These are phyloP conservation scores for Podaxis sp. DNA, from an alignment of 768 basidiomycete species.

Conservation along the genomic window DNA sequence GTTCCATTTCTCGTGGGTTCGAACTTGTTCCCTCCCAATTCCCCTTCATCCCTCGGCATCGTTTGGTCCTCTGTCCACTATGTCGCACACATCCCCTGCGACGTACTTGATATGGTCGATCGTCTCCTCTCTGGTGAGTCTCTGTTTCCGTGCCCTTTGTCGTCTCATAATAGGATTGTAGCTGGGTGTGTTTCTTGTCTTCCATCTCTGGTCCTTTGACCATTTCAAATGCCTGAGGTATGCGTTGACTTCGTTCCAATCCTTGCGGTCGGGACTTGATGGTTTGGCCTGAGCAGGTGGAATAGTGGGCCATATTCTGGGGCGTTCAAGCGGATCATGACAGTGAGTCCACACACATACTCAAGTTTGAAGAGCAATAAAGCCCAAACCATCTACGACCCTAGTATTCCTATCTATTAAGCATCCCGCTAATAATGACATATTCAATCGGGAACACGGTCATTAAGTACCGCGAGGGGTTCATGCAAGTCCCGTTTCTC, in stretches of 20 bases:
- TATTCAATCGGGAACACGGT: constrained; percentile 60
- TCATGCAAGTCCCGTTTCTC: constrained; percentile 32
- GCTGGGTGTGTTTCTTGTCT: constrained; percentile 61
- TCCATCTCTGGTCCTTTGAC: constrained; percentile 79
- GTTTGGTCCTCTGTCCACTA: neutral
- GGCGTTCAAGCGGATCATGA: constrained; percentile 86
- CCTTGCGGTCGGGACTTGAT: neutral
- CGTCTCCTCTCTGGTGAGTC: constrained; percentile 46
- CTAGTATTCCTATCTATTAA: constrained; percentile 69
- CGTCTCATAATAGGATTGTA: constrained; percentile 18
- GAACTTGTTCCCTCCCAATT: neutral
- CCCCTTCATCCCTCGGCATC: neutral
- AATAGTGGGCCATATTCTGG: constrained; percentile 60
- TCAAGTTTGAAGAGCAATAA: neutral
- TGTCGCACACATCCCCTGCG: constrained; percentile 9
- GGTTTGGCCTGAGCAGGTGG: constrained; percentile 46
- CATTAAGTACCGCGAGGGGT: constrained; percentile 77
- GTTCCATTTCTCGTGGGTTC: neutral
- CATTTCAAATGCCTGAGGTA: constrained; percentile 70
- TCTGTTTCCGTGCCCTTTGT: too few species aligned
- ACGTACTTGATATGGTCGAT: constrained; percentile 9
- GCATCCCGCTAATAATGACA: constrained; percentile 52
- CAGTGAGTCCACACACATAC: constrained; percentile 38
- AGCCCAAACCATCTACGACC: neutral
- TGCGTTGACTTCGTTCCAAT: constrained; percentile 14